Evolutionary conservation across 208 protist genomes (phyloP).

Genomic region (Acanthamoeba royreba): DNA sequence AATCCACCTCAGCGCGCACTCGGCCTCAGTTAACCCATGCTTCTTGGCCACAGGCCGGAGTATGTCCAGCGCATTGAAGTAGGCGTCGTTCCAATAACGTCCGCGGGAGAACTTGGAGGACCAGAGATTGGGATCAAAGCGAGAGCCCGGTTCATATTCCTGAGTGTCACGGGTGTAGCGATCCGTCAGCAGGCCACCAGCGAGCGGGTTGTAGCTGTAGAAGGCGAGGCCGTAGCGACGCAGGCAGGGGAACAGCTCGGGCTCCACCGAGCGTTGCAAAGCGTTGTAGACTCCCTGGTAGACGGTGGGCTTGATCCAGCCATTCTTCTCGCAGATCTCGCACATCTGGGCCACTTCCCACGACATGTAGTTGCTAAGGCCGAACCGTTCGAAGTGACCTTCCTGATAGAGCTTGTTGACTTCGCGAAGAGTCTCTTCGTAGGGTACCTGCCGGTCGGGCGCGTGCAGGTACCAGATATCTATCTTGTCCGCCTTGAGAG

Average conservation of each 20-base stretch:
- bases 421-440: conserved; percentile 32
- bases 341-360: conserved; percentile 47
- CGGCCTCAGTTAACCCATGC: neutral
- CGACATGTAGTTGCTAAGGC: conserved; percentile 52
- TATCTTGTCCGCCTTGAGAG: neutral
- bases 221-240: conserved; percentile 34
- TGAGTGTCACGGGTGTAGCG: neutral
- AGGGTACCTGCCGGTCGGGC: conserved; percentile 25
- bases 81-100: conserved; percentile 38
- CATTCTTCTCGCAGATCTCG: neutral
- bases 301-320: conserved; percentile 41
- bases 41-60: neutral
- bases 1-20: conserved; percentile 29
- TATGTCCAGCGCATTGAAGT: conserved; percentile 33
- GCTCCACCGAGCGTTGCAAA: conserved; percentile 2
- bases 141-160: neutral
- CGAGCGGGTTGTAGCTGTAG: conserved; percentile 37
- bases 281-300: conserved; percentile 61
- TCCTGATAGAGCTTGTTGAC: conserved; percentile 45
- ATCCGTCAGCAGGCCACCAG: conserved; percentile 39
- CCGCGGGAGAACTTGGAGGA: neutral
- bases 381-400: conserved; percentile 33
- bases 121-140: conserved; percentile 14
- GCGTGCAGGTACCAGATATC: conserved; percentile 54
- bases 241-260: conserved; percentile 42